Base-by-base conservation (phyloP, 805 yeast species). In the Lipomyces spencermartinsiae region DNA sequence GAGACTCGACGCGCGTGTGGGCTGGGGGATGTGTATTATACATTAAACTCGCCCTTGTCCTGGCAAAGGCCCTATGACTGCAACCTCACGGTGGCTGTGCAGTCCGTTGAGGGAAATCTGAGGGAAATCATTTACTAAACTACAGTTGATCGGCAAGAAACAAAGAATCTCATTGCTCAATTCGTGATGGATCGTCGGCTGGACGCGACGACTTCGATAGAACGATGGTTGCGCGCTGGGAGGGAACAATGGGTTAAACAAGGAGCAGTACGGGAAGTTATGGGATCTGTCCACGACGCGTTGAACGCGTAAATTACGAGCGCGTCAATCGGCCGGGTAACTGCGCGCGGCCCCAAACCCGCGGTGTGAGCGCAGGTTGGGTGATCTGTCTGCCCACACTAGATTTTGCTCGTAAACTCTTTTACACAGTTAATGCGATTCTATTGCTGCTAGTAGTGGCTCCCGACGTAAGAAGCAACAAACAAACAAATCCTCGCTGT, bases 381-480 rank as follows among this genome's bases (percentile, higher is more conserved):
- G n/a, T 37, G 16, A 12, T 12, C 43, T 37, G 1, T 25, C 29
- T 25, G 29, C 2, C 29, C 29, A 1, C 29, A 3, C 3, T 25
- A 25, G 29, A 25, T 25, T n/a, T n/a, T 25, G 29, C 29, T 25
- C 2, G 29, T 25, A 25, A 25, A 25, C 29, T 25, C 2, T 25
- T n/a, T 25, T n/a, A 12, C 22, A n/a, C 49, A 10, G 49, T 37
- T 5, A 37, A 37, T n/a, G n/a, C n/a, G n/a, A n/a, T n/a, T n/a
- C n/a, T n/a, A n/a, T 37, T 12, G 16, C 5, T 37, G 43, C 43
- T 16, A 37, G 14, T 43, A 9, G 22, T 16, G 49, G 9, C 19
- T 7, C 19, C 29, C 34, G 56, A 53, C 56, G 56, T 53, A 53
- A 53, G n/a, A 53, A 53, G 56, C 34, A 53, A 53, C 34, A 53